Conservation (phyloP, 768 basidiomycete species). For the Pluteus cervinus region DNA sequence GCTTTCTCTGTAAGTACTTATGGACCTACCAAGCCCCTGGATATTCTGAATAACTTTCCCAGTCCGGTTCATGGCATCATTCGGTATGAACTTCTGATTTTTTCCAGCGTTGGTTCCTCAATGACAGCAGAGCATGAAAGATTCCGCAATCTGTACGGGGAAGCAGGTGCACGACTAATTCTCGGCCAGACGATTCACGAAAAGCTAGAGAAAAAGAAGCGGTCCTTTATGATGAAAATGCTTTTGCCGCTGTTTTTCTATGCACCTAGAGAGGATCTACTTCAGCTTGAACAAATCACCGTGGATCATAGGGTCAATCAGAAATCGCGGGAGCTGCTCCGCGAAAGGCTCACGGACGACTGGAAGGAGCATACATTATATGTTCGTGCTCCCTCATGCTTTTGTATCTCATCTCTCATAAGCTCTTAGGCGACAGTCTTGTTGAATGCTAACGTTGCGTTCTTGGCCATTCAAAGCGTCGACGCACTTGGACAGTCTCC, state of each 20-base stretch:
- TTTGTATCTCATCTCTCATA: background rate
- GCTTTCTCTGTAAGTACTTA: conserved; percentile 7
- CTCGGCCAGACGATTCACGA: conserved; percentile 32
- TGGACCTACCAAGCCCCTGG: background rate
- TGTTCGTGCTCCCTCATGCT: conserved; percentile 18
- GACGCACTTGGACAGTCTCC: conserved; percentile 24
- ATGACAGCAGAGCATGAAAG: conserved; percentile 22
- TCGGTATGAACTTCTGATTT: conserved; percentile 18
- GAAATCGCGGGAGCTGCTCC: conserved; percentile 31
- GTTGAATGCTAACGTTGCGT: conserved; percentile 50
- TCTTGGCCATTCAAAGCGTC: conserved; percentile 43
- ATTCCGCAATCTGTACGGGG: conserved; percentile 40
- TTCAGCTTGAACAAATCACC: conserved; percentile 35
- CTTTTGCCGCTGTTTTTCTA: conserved; percentile 36
- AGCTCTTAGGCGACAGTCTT: conserved; percentile 43
- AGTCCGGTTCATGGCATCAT: conserved; percentile 31
- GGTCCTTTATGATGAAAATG: conserved; percentile 25
- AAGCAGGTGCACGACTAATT: conserved; percentile 32
- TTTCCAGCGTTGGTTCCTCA: background rate
- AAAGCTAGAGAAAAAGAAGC: conserved; percentile 19
- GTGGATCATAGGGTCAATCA: conserved; percentile 37
- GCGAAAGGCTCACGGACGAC: conserved; percentile 27
- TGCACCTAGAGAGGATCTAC: conserved; percentile 36
- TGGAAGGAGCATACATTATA: conserved; percentile 40
- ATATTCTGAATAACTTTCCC: background rate